Evolutionary conservation across 257 asterid species (phyloP).

Genomic region (Gentiana dahurica): DNA sequence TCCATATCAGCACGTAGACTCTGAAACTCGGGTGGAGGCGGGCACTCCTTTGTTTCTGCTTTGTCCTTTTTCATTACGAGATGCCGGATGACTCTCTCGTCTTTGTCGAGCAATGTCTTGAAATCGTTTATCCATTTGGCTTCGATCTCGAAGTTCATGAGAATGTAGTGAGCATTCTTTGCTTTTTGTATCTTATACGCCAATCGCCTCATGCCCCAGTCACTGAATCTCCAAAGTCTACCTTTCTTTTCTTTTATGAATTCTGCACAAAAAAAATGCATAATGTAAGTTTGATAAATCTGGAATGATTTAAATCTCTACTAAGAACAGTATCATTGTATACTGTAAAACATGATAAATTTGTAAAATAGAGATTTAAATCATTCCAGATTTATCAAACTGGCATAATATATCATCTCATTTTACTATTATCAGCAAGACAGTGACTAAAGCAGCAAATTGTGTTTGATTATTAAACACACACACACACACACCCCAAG

Average conservation of each 20-base stretch:
- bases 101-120: constrained; percentile 79
- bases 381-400: background rate
- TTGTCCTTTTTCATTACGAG: constrained; percentile 80
- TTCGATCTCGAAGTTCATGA: constrained; percentile 81
- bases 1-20: constrained; percentile 29
- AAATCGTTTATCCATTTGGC: constrained; percentile 79
- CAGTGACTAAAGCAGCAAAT: background rate
- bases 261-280: constrained; percentile 20
- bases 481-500: no score
- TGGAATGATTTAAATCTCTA: no score
- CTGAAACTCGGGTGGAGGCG: constrained; percentile 82
- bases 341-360: no score
- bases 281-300: no score
- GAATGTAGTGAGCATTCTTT: constrained; percentile 71
- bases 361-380: no score
- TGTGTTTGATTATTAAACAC: no score
- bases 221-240: constrained; percentile 82
- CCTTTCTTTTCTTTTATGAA: constrained; percentile 88
- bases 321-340: no score
- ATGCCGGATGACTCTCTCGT: constrained; percentile 86
- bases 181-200: constrained; percentile 90
- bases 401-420: background rate
- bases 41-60: constrained; percentile 84
- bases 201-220: constrained; percentile 95
- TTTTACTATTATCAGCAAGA: no score